These are phyloP conservation scores for Apium graveolens DNA, from an alignment of 129 eudicot genomes.

Conservation along the genomic window DNA sequence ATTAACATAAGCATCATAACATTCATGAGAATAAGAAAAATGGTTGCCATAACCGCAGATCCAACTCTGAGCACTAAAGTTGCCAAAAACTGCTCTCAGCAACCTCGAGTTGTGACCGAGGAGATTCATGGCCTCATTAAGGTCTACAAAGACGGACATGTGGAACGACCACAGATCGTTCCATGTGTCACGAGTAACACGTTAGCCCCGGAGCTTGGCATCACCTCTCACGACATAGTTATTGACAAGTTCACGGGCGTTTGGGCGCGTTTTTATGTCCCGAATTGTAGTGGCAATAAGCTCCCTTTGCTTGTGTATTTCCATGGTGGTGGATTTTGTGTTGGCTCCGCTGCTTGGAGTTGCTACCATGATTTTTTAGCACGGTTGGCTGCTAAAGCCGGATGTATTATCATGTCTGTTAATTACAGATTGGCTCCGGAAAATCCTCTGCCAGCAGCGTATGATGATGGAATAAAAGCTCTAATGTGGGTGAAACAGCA, in stretches of 20 bases:
- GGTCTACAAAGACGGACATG: constrained; percentile 42
- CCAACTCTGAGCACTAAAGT: not conserved
- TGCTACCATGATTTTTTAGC: constrained; percentile 49
- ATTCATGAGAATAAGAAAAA: not conserved
- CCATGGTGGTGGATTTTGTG: constrained; percentile 68
- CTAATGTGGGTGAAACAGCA: constrained; percentile 36
- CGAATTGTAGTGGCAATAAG: constrained; percentile 22
- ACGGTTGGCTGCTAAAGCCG: constrained; percentile 31
- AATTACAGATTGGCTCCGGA: constrained; percentile 60
- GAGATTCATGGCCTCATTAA: constrained; percentile 48
- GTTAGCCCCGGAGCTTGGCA: constrained; percentile 26
- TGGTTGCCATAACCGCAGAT: constrained; percentile 19
- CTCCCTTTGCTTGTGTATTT: constrained; percentile 46
- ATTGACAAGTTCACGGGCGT: constrained; percentile 28
- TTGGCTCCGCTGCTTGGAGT: constrained; percentile 65
- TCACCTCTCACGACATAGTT: constrained; percentile 32
- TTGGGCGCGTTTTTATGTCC: constrained; percentile 52
- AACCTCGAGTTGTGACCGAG: constrained; percentile 27
- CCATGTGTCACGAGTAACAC: constrained; percentile 31
- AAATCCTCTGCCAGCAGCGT: constrained; percentile 50
- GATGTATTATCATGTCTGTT: constrained; percentile 40
- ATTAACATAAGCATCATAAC: not conserved
- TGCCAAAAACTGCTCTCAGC: constrained; percentile 1
- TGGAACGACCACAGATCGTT: constrained; percentile 41
- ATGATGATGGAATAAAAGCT: constrained; percentile 44